phyloP scores from a whole-genome alignment of 2,329 filamentous ascomycete species.

The Phialophora expanda region DNA sequence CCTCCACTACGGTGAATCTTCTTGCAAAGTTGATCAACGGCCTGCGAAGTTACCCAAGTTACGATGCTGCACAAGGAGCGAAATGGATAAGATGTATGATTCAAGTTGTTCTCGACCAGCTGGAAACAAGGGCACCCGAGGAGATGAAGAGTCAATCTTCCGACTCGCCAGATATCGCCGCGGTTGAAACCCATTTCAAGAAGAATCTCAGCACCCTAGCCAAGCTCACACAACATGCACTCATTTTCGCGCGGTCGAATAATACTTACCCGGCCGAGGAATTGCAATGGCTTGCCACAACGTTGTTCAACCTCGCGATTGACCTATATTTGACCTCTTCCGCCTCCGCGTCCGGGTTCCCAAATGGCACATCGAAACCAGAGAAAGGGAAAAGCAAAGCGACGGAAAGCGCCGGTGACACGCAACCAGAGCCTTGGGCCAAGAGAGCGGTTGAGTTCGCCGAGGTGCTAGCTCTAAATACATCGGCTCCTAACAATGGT shows the following conservation, averaged over 20 bases:
- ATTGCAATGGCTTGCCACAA: conserved; percentile 62
- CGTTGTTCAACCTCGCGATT: conserved; percentile 61
- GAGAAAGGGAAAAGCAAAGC: neutral
- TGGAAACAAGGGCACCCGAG: neutral
- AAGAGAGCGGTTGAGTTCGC: conserved; percentile 55
- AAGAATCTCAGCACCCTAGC: conserved; percentile 42
- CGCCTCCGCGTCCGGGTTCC: neutral
- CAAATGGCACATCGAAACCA: neutral
- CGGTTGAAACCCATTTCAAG: conserved; percentile 23
- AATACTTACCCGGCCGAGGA: conserved; percentile 59
- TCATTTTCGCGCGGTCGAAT: conserved; percentile 39
- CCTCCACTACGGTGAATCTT: conserved; percentile 29
- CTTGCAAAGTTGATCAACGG: conserved; percentile 69
- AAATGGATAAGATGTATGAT: conserved; percentile 82
- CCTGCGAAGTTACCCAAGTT: conserved; percentile 63
- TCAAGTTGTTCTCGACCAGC: conserved; percentile 65
- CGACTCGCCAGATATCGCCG: neutral
- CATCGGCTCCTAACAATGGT: neutral
- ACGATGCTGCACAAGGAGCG: conserved; percentile 66
- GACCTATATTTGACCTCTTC: conserved; percentile 53
- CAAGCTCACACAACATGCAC: conserved; percentile 45
- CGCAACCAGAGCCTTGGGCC: conserved; percentile 49
- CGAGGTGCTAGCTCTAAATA: conserved; percentile 29
- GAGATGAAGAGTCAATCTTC: neutral
- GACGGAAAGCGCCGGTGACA: conserved; percentile 2